phyloP scores from a whole-genome alignment of 106 monocot species.

The Dendrobium nobile region DNA sequence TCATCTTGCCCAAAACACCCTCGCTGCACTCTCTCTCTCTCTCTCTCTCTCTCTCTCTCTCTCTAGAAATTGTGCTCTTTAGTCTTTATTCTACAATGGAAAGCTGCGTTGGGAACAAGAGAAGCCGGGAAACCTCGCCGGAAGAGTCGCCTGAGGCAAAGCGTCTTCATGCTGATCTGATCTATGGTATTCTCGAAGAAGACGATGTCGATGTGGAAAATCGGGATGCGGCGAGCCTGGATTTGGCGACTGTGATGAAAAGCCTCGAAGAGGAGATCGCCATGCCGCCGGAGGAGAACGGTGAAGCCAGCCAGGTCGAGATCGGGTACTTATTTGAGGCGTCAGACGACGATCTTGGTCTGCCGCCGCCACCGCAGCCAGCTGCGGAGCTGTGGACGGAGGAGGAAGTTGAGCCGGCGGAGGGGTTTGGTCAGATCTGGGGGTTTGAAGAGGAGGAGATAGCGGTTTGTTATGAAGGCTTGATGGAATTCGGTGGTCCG shows the following conservation, averaged over 20 bases:
- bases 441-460: constrained; percentile 9
- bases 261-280: constrained; percentile 30
- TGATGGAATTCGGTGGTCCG: constrained; percentile 10
- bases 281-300: neutral
- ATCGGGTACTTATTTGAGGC: neutral
- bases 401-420: neutral
- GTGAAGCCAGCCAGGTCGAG: neutral
- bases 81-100: neutral
- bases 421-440: constrained; percentile 15
- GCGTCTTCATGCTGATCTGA: neutral
- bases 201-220: constrained; percentile 1
- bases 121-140: neutral
- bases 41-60: too few species aligned
- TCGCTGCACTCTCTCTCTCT: too few species aligned
- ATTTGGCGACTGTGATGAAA: constrained; percentile 23
- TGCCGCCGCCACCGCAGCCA: neutral
- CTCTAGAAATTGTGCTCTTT: too few species aligned
- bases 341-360: neutral
- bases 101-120: neutral
- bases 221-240: neutral
- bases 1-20: too few species aligned
- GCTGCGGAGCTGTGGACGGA: neutral
- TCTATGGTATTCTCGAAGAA: constrained; percentile 8
- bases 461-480: neutral
- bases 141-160: neutral